These are phyloP conservation scores for Phytopythium litorale DNA, from an alignment of 352 stramenopile species.

Conservation along the genomic window DNA sequence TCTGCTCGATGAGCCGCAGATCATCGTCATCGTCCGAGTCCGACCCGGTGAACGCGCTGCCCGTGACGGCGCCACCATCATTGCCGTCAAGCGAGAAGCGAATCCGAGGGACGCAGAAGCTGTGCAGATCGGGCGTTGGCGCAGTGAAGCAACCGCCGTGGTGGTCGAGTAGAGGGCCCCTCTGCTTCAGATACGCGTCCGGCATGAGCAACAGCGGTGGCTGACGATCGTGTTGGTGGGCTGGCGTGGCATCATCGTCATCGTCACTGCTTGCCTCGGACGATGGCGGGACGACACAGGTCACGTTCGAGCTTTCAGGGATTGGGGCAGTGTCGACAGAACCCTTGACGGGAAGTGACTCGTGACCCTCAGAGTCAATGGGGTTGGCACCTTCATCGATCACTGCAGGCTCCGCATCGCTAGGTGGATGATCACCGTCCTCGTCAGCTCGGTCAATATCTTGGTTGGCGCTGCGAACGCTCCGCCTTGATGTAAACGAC, in stretches of 20 bases:
- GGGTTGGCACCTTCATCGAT: background rate
- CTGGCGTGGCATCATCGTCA: constrained; percentile 9
- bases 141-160: constrained; percentile 49
- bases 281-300: background rate
- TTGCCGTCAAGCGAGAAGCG: constrained; percentile 33
- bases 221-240: background rate
- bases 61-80: background rate
- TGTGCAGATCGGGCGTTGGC: constrained; percentile 48
- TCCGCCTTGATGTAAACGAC: background rate
- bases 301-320: background rate
- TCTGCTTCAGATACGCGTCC: constrained; percentile 43
- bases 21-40: constrained; percentile 80
- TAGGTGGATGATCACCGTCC: background rate
- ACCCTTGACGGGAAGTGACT: background rate
- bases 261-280: constrained; percentile 1
- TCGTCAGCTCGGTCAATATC: background rate
- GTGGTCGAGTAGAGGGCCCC: constrained; percentile 42
- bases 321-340: background rate
- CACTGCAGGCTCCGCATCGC: background rate
- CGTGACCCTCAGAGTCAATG: background rate
- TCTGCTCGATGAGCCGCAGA: constrained; percentile 69
- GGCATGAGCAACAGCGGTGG: constrained; percentile 23
- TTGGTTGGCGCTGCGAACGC: background rate
- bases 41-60: constrained; percentile 11
- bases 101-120: constrained; percentile 77